Evolutionary conservation across 495 filamentous ascomycete genomes (phyloP).

Genomic region (Annulohypoxylon nitens): DNA sequence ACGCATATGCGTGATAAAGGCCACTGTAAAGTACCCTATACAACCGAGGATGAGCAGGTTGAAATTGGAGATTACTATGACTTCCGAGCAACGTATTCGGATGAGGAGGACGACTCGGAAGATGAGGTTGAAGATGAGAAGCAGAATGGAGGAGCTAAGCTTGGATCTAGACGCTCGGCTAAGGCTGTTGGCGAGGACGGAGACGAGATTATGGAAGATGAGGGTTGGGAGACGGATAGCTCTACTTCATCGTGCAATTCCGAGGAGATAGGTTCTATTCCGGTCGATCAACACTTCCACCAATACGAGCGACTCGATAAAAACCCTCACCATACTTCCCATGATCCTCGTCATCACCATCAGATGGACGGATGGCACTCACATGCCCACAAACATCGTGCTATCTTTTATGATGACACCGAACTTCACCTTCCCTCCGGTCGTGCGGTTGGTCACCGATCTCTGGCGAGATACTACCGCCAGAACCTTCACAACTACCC

Average conservation of each 20-base stretch:
- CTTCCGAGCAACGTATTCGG: slow-evolving; percentile 93
- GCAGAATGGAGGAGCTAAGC: slow-evolving; percentile 70
- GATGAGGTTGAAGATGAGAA: slow-evolving; percentile 65
- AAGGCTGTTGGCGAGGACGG: slow-evolving; percentile 64
- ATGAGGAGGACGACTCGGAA: slow-evolving; percentile 72
- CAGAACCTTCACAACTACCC: slow-evolving; percentile 92
- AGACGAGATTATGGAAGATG: slow-evolving; percentile 67
- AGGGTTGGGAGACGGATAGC: slow-evolving; percentile 94
- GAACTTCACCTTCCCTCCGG: slow-evolving; percentile 96
- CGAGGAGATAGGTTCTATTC: slow-evolving; percentile 77
- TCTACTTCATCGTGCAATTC: slow-evolving; percentile 85
- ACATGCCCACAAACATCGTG: slow-evolving; percentile 74
- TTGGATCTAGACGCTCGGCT: slow-evolving; percentile 63
- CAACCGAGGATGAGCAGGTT: slow-evolving; percentile 88
- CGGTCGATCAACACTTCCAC: slow-evolving; percentile 72
- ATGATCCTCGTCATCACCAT: slow-evolving; percentile 74
- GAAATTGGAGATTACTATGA: slow-evolving; percentile 99
- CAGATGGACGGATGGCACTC: slow-evolving; percentile 80
- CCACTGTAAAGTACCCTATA: slow-evolving; percentile 96
- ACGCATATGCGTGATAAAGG: slow-evolving; percentile 97
- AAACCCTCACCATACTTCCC: slow-evolving; percentile 74
- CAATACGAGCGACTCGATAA: slow-evolving; percentile 70
- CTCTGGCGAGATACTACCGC: slow-evolving; percentile 85
- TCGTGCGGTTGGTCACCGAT: slow-evolving; percentile 89
- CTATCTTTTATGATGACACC: slow-evolving; percentile 88